Percentiles rank a stretch among this genome's conserved stretches.
These are phyloP conservation scores for Yarrowia yakushimensis DNA, from an alignment of 805 yeast species.

Conservation along the genomic window DNA sequence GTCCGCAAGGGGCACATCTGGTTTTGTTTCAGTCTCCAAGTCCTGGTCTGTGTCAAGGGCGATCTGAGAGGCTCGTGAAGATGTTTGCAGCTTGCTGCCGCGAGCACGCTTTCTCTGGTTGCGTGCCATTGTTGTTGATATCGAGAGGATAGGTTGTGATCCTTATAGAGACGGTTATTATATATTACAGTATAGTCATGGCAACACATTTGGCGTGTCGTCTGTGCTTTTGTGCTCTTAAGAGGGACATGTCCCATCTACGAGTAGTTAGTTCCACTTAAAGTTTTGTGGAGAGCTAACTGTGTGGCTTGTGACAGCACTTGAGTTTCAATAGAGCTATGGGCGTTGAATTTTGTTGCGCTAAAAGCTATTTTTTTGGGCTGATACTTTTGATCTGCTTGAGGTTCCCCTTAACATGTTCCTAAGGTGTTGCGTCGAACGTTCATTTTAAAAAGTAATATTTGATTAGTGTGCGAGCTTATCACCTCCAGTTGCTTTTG, in stretches of 20 bases:
- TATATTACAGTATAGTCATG: background rate
- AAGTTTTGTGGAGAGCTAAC: background rate
- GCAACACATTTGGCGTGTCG: background rate
- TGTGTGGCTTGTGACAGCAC: background rate
- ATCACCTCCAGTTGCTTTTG: background rate
- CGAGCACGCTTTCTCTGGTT: background rate
- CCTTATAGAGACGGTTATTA: background rate
- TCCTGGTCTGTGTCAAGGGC: background rate
- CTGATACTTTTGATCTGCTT: background rate
- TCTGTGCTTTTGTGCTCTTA: slow-evolving; percentile 6
- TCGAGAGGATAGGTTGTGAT: background rate
- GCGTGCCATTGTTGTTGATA: background rate
- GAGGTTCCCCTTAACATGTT: background rate
- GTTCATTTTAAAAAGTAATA: background rate
- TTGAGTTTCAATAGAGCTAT: background rate
- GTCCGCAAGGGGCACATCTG: background rate
- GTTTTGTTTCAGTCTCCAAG: background rate
- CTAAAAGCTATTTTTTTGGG: background rate
- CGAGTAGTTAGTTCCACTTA: too few species aligned
- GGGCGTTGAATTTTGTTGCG: background rate
- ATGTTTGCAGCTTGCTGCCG: background rate
- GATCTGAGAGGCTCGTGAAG: background rate
- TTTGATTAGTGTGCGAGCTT: background rate
- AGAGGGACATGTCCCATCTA: too few species aligned
- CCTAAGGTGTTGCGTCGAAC: background rate